Conservation (phyloP, 345 rosid species). For the Aethionema arabicum region DNA sequence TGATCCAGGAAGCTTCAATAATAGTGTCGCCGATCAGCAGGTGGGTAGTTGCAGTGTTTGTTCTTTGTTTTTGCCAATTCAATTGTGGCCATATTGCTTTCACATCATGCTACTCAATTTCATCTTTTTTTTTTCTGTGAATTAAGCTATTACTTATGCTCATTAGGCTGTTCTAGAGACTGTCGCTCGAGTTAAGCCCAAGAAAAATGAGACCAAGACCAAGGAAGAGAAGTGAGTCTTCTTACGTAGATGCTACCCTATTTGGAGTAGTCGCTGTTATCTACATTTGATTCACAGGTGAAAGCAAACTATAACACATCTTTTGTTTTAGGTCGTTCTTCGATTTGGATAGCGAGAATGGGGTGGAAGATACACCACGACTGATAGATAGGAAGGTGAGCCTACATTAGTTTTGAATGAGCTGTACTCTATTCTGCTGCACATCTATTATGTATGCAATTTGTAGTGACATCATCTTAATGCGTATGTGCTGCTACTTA, state of each 20-base stretch:
- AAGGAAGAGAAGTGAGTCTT: conserved; percentile 79
- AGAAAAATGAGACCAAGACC: conserved; percentile 80
- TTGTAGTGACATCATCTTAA: background rate
- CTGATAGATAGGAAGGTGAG: conserved; percentile 86
- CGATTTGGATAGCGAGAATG: conserved; percentile 83
- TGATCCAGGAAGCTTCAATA: conserved; percentile 87
- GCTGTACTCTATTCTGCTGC: background rate
- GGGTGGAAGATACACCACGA: conserved; percentile 82
- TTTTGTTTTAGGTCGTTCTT: conserved; percentile 66
- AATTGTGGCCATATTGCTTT: background rate
- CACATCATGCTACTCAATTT: background rate
- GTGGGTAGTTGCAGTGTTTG: conserved; percentile 36
- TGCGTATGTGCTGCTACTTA: conserved; percentile 23
- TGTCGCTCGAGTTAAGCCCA: conserved; percentile 76
- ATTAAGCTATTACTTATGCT: conserved; percentile 21
- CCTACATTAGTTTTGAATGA: conserved; percentile 3
- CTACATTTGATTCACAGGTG: conserved; percentile 18
- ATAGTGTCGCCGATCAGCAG: conserved; percentile 84
- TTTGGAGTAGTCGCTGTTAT: conserved; percentile 20
- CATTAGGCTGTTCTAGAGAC: conserved; percentile 90
- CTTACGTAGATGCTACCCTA: conserved; percentile 9
- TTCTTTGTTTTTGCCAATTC: conserved; percentile 10
- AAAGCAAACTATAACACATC: conserved; percentile 35
- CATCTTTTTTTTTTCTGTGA: background rate
- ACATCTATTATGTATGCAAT: background rate